Percentiles rank a stretch among this genome's conserved stretches.
These are phyloP conservation scores for Thoreauomyces humboldtii DNA, from an alignment of 192 early-diverging fungal genomes.

Conservation along the genomic window DNA sequence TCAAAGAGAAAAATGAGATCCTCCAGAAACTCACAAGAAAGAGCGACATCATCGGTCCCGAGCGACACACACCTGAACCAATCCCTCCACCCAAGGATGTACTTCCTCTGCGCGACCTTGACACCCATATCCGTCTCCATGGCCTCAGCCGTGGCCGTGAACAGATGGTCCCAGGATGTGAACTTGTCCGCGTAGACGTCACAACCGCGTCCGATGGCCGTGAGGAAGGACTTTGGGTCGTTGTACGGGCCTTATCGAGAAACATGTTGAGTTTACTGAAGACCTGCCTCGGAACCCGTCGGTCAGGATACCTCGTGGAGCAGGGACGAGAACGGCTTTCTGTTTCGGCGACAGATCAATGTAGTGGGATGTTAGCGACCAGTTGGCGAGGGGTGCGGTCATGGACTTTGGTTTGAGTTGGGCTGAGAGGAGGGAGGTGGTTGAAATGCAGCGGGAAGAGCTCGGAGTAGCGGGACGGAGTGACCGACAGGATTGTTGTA, in stretches of 20 bases:
- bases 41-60: too few relatives aligned
- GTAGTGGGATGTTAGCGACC: constrained; percentile 13
- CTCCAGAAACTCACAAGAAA: too few relatives aligned
- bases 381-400: constrained; percentile 22
- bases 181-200: constrained; percentile 45
- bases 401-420: background rate
- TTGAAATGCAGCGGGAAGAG: too few relatives aligned
- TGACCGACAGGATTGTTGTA: background rate
- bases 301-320: constrained; percentile 27
- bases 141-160: constrained; percentile 36
- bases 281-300: too few relatives aligned
- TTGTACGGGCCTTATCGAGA: constrained; percentile 13
- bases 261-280: background rate
- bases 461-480: background rate
- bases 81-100: constrained; percentile 43
- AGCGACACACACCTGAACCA: constrained; percentile 33
- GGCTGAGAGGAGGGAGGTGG: background rate
- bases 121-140: constrained; percentile 46
- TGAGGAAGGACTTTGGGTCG: constrained; percentile 37
- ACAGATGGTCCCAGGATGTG: constrained; percentile 45
- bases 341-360: constrained; percentile 11
- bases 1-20: too few relatives aligned
- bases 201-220: constrained; percentile 42
- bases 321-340: constrained; percentile 29
- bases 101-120: constrained; percentile 39